These are phyloP conservation scores for Fusarium buharicum DNA, from an alignment of 2,329 filamentous ascomycete species.

Conservation along the genomic window DNA sequence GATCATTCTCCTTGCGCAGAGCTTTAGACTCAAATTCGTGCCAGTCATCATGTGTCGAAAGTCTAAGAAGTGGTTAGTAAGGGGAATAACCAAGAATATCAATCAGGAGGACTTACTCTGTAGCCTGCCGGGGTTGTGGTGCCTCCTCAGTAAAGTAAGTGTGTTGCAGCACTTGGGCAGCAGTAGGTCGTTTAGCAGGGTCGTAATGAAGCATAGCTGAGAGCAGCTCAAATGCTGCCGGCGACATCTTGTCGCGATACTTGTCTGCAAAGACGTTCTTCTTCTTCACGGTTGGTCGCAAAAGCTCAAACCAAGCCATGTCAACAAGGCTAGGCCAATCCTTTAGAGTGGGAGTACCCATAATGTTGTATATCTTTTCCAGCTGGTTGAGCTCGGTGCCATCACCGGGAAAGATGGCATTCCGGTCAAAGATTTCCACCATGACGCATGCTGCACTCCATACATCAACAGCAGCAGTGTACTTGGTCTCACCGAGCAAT, in stretches of 20 bases:
- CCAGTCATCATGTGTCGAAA: constrained; percentile 90
- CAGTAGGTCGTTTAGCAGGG: constrained; percentile 82
- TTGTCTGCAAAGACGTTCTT: constrained; percentile 82
- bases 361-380: constrained; percentile 92
- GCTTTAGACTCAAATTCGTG: constrained; percentile 99
- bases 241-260: constrained; percentile 80
- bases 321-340: constrained; percentile 93
- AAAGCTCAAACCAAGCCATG: constrained; percentile 96
- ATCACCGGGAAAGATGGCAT: constrained; percentile 94
- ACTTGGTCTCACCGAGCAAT: constrained; percentile 89
- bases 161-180: constrained; percentile 85
- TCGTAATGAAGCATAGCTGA: constrained; percentile 90
- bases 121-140: constrained; percentile 78
- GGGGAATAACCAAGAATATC: not conserved
- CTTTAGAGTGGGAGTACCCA: constrained; percentile 84
- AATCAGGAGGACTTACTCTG: constrained; percentile 72
- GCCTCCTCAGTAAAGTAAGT: constrained; percentile 88
- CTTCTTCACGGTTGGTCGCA: constrained; percentile 79
- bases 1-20: constrained; percentile 87
- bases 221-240: constrained; percentile 84
- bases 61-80: constrained; percentile 59
- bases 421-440: constrained; percentile 93
- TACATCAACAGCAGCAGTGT: constrained; percentile 89
- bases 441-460: constrained; percentile 98
- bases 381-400: constrained; percentile 96